Percentiles rank a stretch among this genome's conserved stretches.
These are phyloP conservation scores for Eucalyptus sp. DNA, from an alignment of 345 rosid genomes.

Conservation along the genomic window DNA sequence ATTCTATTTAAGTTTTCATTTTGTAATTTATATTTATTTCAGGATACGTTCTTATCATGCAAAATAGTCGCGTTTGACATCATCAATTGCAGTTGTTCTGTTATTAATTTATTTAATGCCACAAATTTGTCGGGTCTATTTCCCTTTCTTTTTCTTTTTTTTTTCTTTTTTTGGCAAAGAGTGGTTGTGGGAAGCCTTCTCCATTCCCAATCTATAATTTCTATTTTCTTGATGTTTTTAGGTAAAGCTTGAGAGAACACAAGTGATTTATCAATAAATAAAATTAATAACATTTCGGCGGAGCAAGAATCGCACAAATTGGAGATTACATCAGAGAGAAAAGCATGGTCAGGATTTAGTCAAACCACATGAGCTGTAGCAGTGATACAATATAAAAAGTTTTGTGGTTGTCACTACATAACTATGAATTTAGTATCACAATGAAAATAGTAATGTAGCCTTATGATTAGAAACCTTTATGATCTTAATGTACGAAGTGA, in stretches of 20 bases:
- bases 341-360: background rate
- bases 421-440: background rate
- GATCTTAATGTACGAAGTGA: background rate
- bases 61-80: fast-evolving
- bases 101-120: background rate
- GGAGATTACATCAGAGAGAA: background rate
- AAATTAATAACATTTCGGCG: background rate
- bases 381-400: background rate
- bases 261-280: background rate
- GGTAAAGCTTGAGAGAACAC: background rate
- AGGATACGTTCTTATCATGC: fast-evolving
- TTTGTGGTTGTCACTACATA: background rate
- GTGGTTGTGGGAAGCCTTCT: background rate
- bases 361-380: background rate
- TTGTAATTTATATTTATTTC: background rate
- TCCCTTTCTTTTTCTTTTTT: background rate
- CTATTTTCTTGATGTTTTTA: background rate
- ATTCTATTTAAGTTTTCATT: background rate
- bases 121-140: background rate
- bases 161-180: background rate
- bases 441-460: background rate
- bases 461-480: background rate
- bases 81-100: background rate
- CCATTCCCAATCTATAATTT: background rate
- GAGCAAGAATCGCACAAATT: background rate